Evolutionary conservation across 805 yeast species (phyloP).

Genomic region (Grigorovia yakushimaensis): DNA sequence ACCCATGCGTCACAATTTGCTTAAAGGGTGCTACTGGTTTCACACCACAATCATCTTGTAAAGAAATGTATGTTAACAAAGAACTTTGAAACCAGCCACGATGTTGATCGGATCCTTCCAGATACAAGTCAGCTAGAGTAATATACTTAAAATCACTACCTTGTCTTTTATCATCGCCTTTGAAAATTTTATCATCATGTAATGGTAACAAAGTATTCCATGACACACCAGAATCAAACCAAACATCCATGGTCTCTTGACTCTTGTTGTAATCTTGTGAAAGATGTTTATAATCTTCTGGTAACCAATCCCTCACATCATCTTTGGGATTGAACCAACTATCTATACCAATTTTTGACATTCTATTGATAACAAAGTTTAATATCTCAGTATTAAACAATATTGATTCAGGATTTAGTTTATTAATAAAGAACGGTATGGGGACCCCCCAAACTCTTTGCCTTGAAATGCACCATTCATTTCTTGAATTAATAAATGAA

Average conservation of each 20-base stretch:
- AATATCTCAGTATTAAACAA: slow-evolving; percentile 49
- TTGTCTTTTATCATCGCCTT: too few relatives aligned
- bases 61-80: slow-evolving; percentile 63
- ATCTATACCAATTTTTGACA: slow-evolving; percentile 55
- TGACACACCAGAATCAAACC: slow-evolving; percentile 96
- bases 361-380: slow-evolving; percentile 43
- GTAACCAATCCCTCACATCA: slow-evolving; percentile 56
- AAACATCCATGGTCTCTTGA: slow-evolving; percentile 92
- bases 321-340: slow-evolving; percentile 66
- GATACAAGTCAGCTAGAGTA: slow-evolving; percentile 70
- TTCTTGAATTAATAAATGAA: slow-evolving; percentile 65
- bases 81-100: slow-evolving; percentile 99
- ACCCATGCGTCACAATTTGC: slow-evolving; percentile 84
- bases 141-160: too few relatives aligned
- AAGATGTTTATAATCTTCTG: slow-evolving; percentile 35
- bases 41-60: slow-evolving; percentile 17
- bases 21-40: slow-evolving; percentile 50
- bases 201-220: slow-evolving; percentile 47
- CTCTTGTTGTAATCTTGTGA: slow-evolving; percentile 51
- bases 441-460: slow-evolving; percentile 99
- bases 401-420: slow-evolving; percentile 47
- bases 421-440: slow-evolving; percentile 70
- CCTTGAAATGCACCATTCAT: slow-evolving; percentile 96
- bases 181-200: too few relatives aligned
- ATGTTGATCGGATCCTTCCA: slow-evolving; percentile 98